These are phyloP conservation scores for Cylindrodendrum hubeiense DNA, from an alignment of 2,329 filamentous ascomycete genomes.

Conservation along the genomic window DNA sequence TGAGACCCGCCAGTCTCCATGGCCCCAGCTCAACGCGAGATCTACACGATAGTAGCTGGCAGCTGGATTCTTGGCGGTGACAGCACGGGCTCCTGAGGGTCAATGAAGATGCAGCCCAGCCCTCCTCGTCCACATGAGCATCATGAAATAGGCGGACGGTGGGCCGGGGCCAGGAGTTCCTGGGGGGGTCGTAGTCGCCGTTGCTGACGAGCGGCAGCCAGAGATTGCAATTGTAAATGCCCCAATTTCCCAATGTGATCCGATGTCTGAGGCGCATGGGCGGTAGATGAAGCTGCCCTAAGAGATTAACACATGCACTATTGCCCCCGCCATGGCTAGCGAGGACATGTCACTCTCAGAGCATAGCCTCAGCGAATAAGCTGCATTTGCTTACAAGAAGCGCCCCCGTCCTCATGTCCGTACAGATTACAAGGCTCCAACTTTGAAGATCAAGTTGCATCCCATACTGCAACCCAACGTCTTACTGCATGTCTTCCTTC, in stretches of 20 bases:
- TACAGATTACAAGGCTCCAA: background rate
- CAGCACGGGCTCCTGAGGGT: background rate
- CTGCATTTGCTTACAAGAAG: background rate
- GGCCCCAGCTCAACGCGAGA: slow-evolving; percentile 8
- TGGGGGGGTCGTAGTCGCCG: background rate
- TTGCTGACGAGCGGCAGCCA: background rate
- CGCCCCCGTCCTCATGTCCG: background rate
- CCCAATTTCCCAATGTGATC: slow-evolving; percentile 15
- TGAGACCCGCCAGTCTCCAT: slow-evolving; percentile 3
- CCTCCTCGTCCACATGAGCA: background rate
- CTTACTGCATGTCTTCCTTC: no score
- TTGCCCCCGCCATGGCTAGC: background rate
- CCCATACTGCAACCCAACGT: background rate
- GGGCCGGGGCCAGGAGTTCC: background rate
- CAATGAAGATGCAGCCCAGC: slow-evolving; percentile 10
- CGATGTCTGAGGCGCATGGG: slow-evolving; percentile 25
- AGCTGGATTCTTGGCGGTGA: slow-evolving; percentile 17
- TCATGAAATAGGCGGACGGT: background rate
- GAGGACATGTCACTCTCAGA: background rate
- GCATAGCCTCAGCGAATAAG: slow-evolving; percentile 1
- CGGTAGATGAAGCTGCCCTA: slow-evolving; percentile 28
- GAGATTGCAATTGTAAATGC: slow-evolving; percentile 2
- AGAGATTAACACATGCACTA: background rate
- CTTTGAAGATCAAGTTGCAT: background rate
- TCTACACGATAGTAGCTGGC: slow-evolving; percentile 3